Base-by-base conservation (phyloP, 768 basidiomycete species). In the Asterophora lycoperdoides region DNA sequence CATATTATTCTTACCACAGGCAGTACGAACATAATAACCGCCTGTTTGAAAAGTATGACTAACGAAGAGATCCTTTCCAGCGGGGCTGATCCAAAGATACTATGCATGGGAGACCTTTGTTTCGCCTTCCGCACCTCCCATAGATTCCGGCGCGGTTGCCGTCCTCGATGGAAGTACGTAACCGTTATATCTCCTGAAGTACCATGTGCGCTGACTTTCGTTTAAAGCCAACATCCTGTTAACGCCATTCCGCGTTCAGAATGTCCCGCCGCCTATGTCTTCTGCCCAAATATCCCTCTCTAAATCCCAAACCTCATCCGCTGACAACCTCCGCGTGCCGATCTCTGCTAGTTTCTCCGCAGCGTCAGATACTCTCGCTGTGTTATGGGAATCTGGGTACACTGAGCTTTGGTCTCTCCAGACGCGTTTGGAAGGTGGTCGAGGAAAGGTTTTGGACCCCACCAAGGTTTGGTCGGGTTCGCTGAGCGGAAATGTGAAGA, bases 231-330 rank as follows among this genome's bases (percentile, higher is more conserved):
- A 71, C 17, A 68, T 91, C 48, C 78, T 94, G 3, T 71, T 99
- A 34, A 99, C 95, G 2, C 89, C 96, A 13, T 98, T 98, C 76
- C 80, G 93, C 34, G 79, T 81, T 0, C 90, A 95, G 68, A 97
- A 96, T 61, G 79, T 95, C 4, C 96, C 95, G n/a, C 96, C 96
- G n/a, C 96, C 96, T 0, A 94, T 96, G 92, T 89, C 84, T 1
- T 85, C 91, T 1, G 73, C 76, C 51, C 67, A 74, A 52, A 68
- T 79, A 9, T 30, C 61, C 0, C 49, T 73, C 13, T 58, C 65
- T 8, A 56, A 60, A 11, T 38, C 57, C 10, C 52, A 64, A 30
- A 14, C 46, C 38, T 32, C 60, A 9, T 15, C 51, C 30, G 52
- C 54, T 30, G 42, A 53, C 44, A 46, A 48, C 20, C 55, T 60